phyloP scores from a whole-genome alignment of 192 early-diverging fungal species.

The Gamsiella multidivaricata region DNA sequence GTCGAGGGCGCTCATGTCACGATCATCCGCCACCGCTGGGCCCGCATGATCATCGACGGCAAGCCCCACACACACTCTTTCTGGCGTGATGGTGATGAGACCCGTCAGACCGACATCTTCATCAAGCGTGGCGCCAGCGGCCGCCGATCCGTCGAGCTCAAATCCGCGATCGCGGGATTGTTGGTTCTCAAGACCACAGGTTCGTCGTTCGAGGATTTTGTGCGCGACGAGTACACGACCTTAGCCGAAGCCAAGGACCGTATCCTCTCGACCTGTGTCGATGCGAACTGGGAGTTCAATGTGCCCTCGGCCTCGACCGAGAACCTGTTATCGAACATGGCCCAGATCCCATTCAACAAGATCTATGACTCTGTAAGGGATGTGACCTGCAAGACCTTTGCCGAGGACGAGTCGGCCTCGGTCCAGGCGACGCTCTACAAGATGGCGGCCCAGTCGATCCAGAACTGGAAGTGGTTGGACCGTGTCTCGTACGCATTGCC shows the following conservation, averaged over 20 bases:
- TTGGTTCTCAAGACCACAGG: conserved; percentile 87
- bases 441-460: conserved; percentile 75
- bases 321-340: conserved; percentile 26
- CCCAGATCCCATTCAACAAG: conserved; percentile 60
- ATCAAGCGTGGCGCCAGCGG: conserved; percentile 56
- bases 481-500: conserved; percentile 78
- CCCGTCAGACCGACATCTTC: conserved; percentile 69
- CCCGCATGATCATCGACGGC: conserved; percentile 71
- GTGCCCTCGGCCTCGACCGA: conserved; percentile 22
- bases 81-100: conserved; percentile 75
- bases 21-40: conserved; percentile 81
- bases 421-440: conserved; percentile 85
- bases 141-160: conserved; percentile 52
- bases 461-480: conserved; percentile 64
- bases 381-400: conserved; percentile 80
- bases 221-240: conserved; percentile 79
- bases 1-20: conserved; percentile 70
- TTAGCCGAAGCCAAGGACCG: conserved; percentile 80
- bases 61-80: conserved; percentile 79
- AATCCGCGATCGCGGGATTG: conserved; percentile 77
- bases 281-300: conserved; percentile 73
- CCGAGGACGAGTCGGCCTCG: conserved; percentile 79
- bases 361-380: conserved; percentile 68
- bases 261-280: conserved; percentile 80
- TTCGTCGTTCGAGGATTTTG: conserved; percentile 80